Evolutionary conservation across 2,329 filamentous ascomycete genomes (phyloP).

Genomic region (Cercospora sp.): DNA sequence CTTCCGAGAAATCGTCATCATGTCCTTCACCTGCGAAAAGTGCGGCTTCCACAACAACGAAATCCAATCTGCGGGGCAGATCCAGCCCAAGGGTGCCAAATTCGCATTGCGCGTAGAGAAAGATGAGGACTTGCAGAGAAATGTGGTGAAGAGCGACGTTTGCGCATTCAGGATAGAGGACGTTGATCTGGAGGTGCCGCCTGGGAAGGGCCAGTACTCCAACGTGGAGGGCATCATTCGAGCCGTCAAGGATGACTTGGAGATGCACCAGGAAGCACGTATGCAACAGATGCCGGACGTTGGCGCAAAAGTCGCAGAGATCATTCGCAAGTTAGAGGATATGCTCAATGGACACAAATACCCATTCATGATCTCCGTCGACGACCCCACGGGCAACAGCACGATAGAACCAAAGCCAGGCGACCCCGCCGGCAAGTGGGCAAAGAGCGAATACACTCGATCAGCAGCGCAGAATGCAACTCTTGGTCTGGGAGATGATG

Average conservation of each 20-base stretch:
- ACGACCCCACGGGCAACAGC: conserved; percentile 93
- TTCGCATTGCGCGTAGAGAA: conserved; percentile 78
- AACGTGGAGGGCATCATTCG: conserved; percentile 87
- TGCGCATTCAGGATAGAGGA: conserved; percentile 85
- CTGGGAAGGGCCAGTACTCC: conserved; percentile 85
- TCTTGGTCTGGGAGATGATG: conserved; percentile 67
- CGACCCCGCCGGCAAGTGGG: conserved; percentile 82
- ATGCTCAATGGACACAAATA: conserved; percentile 78
- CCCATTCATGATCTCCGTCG: conserved; percentile 83
- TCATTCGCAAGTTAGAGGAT: conserved; percentile 70
- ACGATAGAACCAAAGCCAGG: conserved; percentile 85
- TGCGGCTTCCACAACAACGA: conserved; percentile 91
- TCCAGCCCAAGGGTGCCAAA: conserved; percentile 83
- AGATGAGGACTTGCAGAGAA: conserved; percentile 73
- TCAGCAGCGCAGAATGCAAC: conserved; percentile 82
- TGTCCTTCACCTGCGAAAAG: conserved; percentile 91
- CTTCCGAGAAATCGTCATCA: conserved; percentile 96
- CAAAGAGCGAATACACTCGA: conserved; percentile 78
- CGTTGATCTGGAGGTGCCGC: conserved; percentile 87
- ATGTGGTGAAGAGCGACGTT: conserved; percentile 89
- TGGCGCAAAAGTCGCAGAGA: conserved; percentile 71
- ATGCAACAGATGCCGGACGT: conserved; percentile 77
- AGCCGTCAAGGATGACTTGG: conserved; percentile 76
- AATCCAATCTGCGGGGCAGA: conserved; percentile 86
- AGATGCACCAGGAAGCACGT: conserved; percentile 76